Conservation (phyloP, 2,329 filamentous ascomycete species). For the Paramyrothecium sp. region DNA sequence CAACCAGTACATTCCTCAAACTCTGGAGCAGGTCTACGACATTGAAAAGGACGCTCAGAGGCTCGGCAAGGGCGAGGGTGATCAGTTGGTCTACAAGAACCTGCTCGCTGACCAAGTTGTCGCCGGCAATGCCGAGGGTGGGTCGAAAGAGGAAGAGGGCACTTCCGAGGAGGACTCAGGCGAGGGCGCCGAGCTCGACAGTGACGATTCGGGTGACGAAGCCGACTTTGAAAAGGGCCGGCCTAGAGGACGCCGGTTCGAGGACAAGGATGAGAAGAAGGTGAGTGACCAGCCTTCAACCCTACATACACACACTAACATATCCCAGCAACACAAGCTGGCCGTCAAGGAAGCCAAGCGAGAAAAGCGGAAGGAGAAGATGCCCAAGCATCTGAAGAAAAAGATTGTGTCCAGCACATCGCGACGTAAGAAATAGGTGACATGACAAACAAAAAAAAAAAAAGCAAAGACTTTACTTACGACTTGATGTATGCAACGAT, state of each 20-base stretch:
- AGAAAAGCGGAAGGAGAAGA: conserved; percentile 90
- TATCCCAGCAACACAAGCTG: conserved; percentile 66
- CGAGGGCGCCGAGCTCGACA: conserved; percentile 46
- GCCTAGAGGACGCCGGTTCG: conserved; percentile 80
- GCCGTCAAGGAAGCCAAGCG: conserved; percentile 94
- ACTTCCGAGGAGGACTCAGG: conserved; percentile 42
- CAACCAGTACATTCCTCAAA: conserved; percentile 95
- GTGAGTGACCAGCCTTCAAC: conserved; percentile 33
- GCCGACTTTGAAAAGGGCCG: conserved; percentile 64
- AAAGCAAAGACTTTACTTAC: conserved; percentile 1
- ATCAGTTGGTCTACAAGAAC: conserved; percentile 80
- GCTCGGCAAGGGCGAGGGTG: conserved; percentile 70
- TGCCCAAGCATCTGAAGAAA: conserved; percentile 96
- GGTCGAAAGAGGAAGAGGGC: conserved; percentile 37
- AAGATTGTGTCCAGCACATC: conserved; percentile 66
- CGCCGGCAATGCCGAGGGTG: conserved; percentile 30
- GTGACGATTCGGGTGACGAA: conserved; percentile 41
- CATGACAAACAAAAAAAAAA: conserved; percentile 6
- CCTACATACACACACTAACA: conserved; percentile 9
- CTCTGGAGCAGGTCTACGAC: conserved; percentile 93
- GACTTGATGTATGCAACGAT: conserved; percentile 1
- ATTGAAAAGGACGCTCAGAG: conserved; percentile 86
- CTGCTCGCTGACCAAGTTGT: conserved; percentile 72
- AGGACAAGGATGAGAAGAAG: conserved; percentile 89
- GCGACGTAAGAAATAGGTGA: conserved; percentile 59